Percentiles rank a stretch among this genome's conserved stretches.
phyloP scores from a whole-genome alignment of 2,329 filamentous ascomycete genomes.

The Aureobasidium sp. region DNA sequence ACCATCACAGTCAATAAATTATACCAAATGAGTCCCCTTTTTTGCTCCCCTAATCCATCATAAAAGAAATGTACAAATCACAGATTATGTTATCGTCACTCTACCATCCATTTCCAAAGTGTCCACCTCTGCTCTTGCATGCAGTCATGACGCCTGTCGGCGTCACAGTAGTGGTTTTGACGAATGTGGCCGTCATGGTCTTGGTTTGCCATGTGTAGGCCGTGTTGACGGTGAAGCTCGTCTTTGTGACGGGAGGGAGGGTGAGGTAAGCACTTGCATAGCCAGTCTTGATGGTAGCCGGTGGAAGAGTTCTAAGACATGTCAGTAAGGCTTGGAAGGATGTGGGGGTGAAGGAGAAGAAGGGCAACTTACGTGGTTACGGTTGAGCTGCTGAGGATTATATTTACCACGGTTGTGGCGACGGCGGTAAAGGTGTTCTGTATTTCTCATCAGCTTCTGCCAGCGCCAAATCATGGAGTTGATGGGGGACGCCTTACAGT shows the following conservation, averaged over 20 bases:
- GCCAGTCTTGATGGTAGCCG: conserved; percentile 32
- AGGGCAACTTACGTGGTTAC: conserved; percentile 17
- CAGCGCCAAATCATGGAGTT: too few species aligned
- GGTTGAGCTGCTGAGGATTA: conserved; percentile 21
- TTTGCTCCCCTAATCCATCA: too few species aligned
- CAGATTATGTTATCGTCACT: neutral
- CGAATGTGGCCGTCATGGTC: conserved; percentile 27
- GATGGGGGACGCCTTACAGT: conserved; percentile 19
- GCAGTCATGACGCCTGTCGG: conserved; percentile 30
- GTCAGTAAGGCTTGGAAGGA: neutral
- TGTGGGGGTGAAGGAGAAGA: neutral
- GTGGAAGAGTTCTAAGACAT: conserved; percentile 27
- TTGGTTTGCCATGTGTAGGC: conserved; percentile 27
- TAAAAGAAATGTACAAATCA: neutral
- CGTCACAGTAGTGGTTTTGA: conserved; percentile 30
- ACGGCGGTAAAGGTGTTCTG: conserved; percentile 8
- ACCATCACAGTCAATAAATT: too few species aligned
- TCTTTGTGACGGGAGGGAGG: conserved; percentile 32
- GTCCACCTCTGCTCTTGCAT: conserved; percentile 30
- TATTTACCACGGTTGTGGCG: conserved; percentile 27
- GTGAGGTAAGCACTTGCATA: conserved; percentile 29
- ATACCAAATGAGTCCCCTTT: too few species aligned
- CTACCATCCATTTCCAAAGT: conserved; percentile 20
- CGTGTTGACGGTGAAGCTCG: conserved; percentile 23
- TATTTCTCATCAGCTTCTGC: neutral